These are phyloP conservation scores for Trichoderma asperelloides DNA, from an alignment of 495 filamentous ascomycete species.

Conservation along the genomic window DNA sequence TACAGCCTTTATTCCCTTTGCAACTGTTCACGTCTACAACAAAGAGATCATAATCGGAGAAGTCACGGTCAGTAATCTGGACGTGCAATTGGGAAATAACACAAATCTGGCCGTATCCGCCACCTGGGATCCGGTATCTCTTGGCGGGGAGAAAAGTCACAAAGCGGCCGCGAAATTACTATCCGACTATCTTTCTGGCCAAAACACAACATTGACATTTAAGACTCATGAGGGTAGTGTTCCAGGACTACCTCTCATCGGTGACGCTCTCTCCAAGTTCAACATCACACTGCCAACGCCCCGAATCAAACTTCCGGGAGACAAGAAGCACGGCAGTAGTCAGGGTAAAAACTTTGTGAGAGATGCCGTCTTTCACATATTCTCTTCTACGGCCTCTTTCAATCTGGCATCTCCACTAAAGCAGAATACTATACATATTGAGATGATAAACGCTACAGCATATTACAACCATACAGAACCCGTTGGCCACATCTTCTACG, in stretches of 20 bases:
- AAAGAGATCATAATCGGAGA: constrained; percentile 71
- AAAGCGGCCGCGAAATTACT: constrained; percentile 61
- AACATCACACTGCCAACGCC: constrained; percentile 62
- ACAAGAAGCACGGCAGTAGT: constrained; percentile 28
- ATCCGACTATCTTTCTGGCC: constrained; percentile 80
- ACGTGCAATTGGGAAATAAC: constrained; percentile 61
- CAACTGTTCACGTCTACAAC: constrained; percentile 63
- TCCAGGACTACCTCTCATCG: constrained; percentile 63
- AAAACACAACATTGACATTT: constrained; percentile 70
- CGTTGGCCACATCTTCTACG: constrained; percentile 66
- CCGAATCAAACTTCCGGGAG: constrained; percentile 45
- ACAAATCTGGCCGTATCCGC: constrained; percentile 58
- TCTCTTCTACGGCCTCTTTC: constrained; percentile 81
- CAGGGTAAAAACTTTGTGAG: constrained; percentile 60
- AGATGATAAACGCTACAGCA: constrained; percentile 72
- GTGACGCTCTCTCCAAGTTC: constrained; percentile 60
- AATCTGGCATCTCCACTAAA: constrained; percentile 69
- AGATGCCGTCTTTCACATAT: constrained; percentile 77
- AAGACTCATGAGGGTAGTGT: constrained; percentile 59
- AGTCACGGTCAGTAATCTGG: constrained; percentile 50
- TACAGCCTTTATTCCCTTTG: constrained; percentile 66
- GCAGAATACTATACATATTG: constrained; percentile 62
- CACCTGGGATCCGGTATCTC: constrained; percentile 57
- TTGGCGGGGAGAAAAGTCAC: constrained; percentile 50
- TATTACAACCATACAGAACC: constrained; percentile 71